phyloP scores from a whole-genome alignment of 1,139 yeast species.

The Blastobotrys petasosporus region DNA sequence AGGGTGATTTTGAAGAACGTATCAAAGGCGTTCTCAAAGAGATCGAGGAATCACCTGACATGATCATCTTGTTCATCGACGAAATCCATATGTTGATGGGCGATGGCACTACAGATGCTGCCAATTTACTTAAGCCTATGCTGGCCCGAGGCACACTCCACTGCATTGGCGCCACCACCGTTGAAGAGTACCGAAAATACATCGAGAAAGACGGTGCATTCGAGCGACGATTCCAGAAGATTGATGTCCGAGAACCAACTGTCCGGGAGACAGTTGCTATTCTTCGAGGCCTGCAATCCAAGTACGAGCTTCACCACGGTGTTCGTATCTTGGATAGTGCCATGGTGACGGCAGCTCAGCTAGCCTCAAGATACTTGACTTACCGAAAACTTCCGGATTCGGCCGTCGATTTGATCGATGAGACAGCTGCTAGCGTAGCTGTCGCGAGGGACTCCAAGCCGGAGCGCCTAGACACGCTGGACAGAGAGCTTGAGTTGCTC shows the following conservation, averaged over 20 bases:
- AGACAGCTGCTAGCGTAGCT: constrained; percentile 95
- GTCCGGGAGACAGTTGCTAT: constrained; percentile 91
- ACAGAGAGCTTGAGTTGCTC: constrained; percentile 81
- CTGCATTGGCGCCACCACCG: constrained; percentile 98
- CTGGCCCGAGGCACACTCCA: constrained; percentile 93
- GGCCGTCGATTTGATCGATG: constrained; percentile 95
- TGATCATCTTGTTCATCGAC: constrained; percentile 87
- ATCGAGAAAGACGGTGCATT: constrained; percentile 97
- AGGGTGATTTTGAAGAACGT: constrained; percentile 98
- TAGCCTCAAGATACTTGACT: constrained; percentile 91
- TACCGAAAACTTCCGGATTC: constrained; percentile 96
- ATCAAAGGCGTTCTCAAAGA: constrained; percentile 93
- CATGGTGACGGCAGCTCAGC: constrained; percentile 87
- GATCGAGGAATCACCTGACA: constrained; percentile 77
- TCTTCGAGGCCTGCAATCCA: constrained; percentile 91
- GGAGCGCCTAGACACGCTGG: constrained; percentile 88
- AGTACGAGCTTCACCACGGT: constrained; percentile 97
- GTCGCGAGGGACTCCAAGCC: constrained; percentile 98
- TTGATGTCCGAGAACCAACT: constrained; percentile 92
- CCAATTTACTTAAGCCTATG: constrained; percentile 93
- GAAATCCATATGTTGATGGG: constrained; percentile 99
- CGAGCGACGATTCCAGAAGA: constrained; percentile 96
- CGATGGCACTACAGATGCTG: constrained; percentile 90
- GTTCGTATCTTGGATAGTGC: constrained; percentile 95
- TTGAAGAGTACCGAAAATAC: constrained; percentile 85